Conservation (phyloP, 768 basidiomycete species). For the Cystobasidium tubakii region DNA sequence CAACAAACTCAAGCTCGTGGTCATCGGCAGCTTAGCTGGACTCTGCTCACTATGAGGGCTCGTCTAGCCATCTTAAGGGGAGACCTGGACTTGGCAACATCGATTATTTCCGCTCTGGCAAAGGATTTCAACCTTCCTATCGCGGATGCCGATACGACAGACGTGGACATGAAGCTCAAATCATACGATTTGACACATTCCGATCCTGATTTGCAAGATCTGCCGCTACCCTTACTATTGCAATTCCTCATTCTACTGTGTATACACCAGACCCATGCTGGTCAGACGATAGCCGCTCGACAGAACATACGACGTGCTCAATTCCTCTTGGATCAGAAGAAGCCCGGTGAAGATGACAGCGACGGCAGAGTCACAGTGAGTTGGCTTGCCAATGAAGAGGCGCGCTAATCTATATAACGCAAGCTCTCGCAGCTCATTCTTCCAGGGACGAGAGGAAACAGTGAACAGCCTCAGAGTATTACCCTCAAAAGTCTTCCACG, state of each 20-base stretch:
- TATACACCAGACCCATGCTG: constrained; percentile 4
- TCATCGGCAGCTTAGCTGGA: constrained; percentile 8
- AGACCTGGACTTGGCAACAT: background rate
- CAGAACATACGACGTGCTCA: constrained; percentile 8
- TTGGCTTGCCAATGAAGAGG: background rate
- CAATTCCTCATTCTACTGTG: constrained; percentile 24
- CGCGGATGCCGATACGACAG: background rate
- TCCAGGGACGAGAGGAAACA: background rate
- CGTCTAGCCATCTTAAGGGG: constrained; percentile 12
- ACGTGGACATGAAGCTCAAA: background rate
- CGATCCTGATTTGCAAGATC: constrained; percentile 1
- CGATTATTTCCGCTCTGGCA: background rate
- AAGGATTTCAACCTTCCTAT: background rate
- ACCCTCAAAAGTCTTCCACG: background rate
- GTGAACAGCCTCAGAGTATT: background rate
- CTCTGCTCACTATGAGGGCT: background rate
- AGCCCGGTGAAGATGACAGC: background rate
- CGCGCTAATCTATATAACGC: background rate
- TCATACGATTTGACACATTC: background rate
- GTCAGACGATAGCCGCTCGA: constrained; percentile 19
- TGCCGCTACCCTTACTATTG: background rate
- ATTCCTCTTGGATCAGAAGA: background rate
- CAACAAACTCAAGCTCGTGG: background rate
- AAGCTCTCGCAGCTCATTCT: background rate
- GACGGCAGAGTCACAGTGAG: background rate